phyloP scores from a whole-genome alignment of 805 yeast species.

The Priceomyces haplophilus region DNA sequence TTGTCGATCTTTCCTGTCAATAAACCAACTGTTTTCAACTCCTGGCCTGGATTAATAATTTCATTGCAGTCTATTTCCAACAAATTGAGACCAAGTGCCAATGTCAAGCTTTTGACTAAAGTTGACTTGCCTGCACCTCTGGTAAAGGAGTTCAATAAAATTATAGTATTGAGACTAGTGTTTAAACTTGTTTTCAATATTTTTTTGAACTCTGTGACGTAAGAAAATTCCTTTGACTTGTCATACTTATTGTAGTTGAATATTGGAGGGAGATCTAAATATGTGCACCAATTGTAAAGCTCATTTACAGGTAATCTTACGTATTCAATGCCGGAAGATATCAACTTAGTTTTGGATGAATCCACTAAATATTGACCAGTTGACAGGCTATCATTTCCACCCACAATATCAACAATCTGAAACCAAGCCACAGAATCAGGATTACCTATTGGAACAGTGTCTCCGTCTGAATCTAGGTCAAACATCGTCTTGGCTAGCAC shows the following conservation, averaged over 20 bases:
- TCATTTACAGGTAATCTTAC: conserved; percentile 34
- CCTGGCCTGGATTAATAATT: conserved; percentile 64
- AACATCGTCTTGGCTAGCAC: conserved; percentile 57
- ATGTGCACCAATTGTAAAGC: conserved; percentile 44
- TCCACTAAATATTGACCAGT: conserved; percentile 56
- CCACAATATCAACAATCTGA: conserved; percentile 52
- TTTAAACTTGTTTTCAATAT: conserved; percentile 53
- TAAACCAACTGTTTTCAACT: conserved; percentile 73
- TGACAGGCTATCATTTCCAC: conserved; percentile 24
- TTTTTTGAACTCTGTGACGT: conserved; percentile 50
- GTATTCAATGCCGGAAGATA: conserved; percentile 60
- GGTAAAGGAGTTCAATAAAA: conserved; percentile 64
- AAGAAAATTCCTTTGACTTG: conserved; percentile 28
- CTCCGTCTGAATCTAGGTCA: conserved; percentile 25
- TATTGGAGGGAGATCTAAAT: conserved; percentile 40
- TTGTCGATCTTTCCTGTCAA: conserved; percentile 75
- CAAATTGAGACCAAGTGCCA: conserved; percentile 61
- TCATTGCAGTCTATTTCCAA: conserved; percentile 70
- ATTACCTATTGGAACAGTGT: conserved; percentile 51
- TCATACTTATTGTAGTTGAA: conserved; percentile 32
- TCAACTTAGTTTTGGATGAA: conserved; percentile 64
- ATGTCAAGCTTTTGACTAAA: conserved; percentile 52
- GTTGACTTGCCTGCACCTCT: conserved; percentile 80
- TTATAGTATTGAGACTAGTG: conserved; percentile 52
- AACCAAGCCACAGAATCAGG: conserved; percentile 87